Evolutionary conservation across 2,329 filamentous ascomycete species (phyloP).

Genomic region (Paracoccidioides lutzii): DNA sequence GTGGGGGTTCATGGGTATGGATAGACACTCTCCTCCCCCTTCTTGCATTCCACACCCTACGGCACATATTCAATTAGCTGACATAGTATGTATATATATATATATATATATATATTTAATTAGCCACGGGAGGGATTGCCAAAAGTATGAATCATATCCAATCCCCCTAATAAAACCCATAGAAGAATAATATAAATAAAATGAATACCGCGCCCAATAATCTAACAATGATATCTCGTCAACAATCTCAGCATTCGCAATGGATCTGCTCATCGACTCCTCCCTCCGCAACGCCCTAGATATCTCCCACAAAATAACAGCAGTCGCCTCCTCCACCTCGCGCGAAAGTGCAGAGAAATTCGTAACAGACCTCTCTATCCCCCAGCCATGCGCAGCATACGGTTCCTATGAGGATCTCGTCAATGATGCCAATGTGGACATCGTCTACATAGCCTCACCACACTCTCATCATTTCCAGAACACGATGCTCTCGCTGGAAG

Average conservation of each 20-base stretch:
- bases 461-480: slow-evolving; percentile 93
- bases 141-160: slow-evolving; percentile 18
- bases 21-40: not conserved
- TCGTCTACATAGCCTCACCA: slow-evolving; percentile 79
- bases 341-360: slow-evolving; percentile 57
- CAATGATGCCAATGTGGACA: slow-evolving; percentile 63
- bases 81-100: no score
- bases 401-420: slow-evolving; percentile 74
- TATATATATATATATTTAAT: not conserved
- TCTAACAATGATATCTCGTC: slow-evolving; percentile 1
- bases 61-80: no score
- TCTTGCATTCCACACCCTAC: not conserved
- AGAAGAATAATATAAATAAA: not conserved
- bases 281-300: slow-evolving; percentile 55
- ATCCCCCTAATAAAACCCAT: not conserved
- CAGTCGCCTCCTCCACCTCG: slow-evolving; percentile 67
- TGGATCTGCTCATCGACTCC: slow-evolving; percentile 67
- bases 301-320: slow-evolving; percentile 62
- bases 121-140: slow-evolving; percentile 35
- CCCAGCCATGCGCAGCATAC: slow-evolving; percentile 56
- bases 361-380: slow-evolving; percentile 57
- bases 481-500: slow-evolving; percentile 67
- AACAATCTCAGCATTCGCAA: slow-evolving; percentile 44
- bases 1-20: slow-evolving; percentile 34
- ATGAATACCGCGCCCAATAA: not conserved